Base-by-base conservation (phyloP, 2,329 filamentous ascomycete species). In the Ophiostoma novo-ulmi region DNA sequence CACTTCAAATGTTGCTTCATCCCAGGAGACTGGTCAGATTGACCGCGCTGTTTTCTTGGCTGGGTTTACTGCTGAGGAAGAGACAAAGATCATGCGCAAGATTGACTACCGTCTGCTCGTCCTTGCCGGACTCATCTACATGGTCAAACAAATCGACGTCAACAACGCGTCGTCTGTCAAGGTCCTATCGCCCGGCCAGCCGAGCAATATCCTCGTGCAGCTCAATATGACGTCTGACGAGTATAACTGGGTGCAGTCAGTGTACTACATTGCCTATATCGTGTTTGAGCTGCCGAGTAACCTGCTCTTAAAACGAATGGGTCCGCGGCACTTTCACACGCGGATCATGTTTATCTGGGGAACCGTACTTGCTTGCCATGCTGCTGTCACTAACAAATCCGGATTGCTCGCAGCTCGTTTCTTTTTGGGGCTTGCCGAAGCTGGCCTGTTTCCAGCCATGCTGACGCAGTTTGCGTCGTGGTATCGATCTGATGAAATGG, bases 271-370 rank as follows among this genome's bases (percentile, higher is more conserved):
- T 22, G 55, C 69, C 20, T 70, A 70, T 35, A 70, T 70, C 55
- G 52, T 70, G 11, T 70, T 70, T 44, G 69, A 89, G 75, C 78
- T 89, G 0, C 87, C 87, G 0, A 88, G 85, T 0, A 89, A 89
- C 72, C 79, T 89, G 71, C 75, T 73, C 0, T 77, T 89, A 1
- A 87, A 85, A 0, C 79, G 83, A 3, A 78, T 87, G 39, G 80
- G 82, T 11, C 86, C 86, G 0, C 84, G 84, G 1, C 70, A 84
- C 0, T 88, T 67, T 55, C 68, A 69, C 17, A 67, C 67, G 0
- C 76, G 78, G 0, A 81, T 81, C 0, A 84, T 85, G 63, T 67
- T 80, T 74, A 76, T 79, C 13, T 83, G 75, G 78, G 82, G 76
- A 20, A 77, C 78, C 69, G 79, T 79, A 41, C 82, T 76, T 63